A percentile compares a stretch with the other conserved stretches of the same genome.
These are phyloP conservation scores for Boletus coccyginus DNA, from an alignment of 768 basidiomycete species.

Conservation along the genomic window DNA sequence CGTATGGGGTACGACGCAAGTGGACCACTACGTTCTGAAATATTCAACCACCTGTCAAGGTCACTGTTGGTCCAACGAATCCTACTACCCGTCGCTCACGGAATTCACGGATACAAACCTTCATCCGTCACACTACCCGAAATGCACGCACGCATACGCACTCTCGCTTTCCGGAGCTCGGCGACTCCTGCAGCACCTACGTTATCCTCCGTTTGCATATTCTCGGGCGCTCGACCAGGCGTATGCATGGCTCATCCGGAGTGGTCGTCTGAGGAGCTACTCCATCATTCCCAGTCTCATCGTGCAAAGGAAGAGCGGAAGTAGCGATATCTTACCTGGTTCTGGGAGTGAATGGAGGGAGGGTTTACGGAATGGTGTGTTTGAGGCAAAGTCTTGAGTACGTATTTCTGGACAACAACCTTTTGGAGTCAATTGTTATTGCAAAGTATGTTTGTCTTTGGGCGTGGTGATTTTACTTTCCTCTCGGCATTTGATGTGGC, in stretches of 20 bases:
- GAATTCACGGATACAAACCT: slow-evolving; percentile 30
- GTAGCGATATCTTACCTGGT: slow-evolving; percentile 52
- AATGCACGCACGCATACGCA: slow-evolving; percentile 74
- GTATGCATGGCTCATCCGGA: slow-evolving; percentile 61
- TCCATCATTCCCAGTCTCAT: slow-evolving; percentile 68
- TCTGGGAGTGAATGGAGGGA: slow-evolving; percentile 59
- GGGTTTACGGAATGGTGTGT: slow-evolving; percentile 45
- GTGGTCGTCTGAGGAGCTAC: slow-evolving; percentile 52
- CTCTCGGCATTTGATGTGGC: neutral
- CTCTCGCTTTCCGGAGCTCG: slow-evolving; percentile 59
- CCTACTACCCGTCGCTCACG: slow-evolving; percentile 40
- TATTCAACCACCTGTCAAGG: slow-evolving; percentile 38
- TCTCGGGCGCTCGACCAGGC: slow-evolving; percentile 78
- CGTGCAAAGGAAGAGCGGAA: slow-evolving; percentile 57
- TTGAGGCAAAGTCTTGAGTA: slow-evolving; percentile 20
- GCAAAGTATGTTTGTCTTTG: neutral
- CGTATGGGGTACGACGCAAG: neutral
- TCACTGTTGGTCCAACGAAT: slow-evolving; percentile 79
- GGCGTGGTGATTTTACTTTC: neutral
- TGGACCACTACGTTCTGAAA: slow-evolving; percentile 1
- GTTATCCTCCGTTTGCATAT: slow-evolving; percentile 67
- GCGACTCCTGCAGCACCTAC: slow-evolving; percentile 56
- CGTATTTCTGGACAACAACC: neutral
- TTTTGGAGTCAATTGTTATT: neutral
- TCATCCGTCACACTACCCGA: slow-evolving; percentile 58